phyloP scores from a whole-genome alignment of 495 filamentous ascomycete species.

The Podospora comata region DNA sequence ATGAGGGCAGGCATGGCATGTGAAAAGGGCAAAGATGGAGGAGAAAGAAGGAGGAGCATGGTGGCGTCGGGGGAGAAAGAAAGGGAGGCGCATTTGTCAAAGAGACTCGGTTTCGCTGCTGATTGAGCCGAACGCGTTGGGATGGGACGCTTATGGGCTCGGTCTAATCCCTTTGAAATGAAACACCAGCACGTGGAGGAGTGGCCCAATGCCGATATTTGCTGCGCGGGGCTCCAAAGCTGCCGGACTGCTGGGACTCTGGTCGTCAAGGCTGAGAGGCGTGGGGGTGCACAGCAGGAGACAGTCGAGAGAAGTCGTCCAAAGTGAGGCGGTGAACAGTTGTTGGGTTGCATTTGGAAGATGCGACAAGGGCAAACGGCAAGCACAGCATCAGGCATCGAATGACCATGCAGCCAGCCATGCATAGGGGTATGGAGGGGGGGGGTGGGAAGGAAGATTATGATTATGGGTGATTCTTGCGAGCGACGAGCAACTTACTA shows the following conservation, averaged over 20 bases:
- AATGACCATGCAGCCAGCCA: constrained; percentile 3
- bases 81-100: constrained; percentile 6
- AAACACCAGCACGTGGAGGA: constrained; percentile 22
- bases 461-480: too few relatives aligned
- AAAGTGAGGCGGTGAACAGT: constrained; percentile 24
- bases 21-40: neutral
- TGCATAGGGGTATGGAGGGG: neutral
- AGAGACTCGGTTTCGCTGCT: neutral
- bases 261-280: neutral
- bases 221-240: constrained; percentile 12
- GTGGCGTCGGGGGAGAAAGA: constrained; percentile 5
- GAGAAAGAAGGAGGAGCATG: constrained; percentile 15
- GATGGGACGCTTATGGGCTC: neutral
- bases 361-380: constrained; percentile 15
- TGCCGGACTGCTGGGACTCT: constrained; percentile 3
- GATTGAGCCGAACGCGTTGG: constrained; percentile 4
- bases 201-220: constrained; percentile 13
- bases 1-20: neutral
- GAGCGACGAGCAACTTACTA: constrained; percentile 34
- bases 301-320: neutral
- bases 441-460: constrained; percentile 10
- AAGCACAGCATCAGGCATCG: constrained; percentile 3
- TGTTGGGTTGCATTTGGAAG: constrained; percentile 14
- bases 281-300: constrained; percentile 11
- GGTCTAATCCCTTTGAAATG: constrained; percentile 16